These are phyloP conservation scores for Boletus barrowsii DNA, from an alignment of 768 basidiomycete genomes.

Conservation along the genomic window DNA sequence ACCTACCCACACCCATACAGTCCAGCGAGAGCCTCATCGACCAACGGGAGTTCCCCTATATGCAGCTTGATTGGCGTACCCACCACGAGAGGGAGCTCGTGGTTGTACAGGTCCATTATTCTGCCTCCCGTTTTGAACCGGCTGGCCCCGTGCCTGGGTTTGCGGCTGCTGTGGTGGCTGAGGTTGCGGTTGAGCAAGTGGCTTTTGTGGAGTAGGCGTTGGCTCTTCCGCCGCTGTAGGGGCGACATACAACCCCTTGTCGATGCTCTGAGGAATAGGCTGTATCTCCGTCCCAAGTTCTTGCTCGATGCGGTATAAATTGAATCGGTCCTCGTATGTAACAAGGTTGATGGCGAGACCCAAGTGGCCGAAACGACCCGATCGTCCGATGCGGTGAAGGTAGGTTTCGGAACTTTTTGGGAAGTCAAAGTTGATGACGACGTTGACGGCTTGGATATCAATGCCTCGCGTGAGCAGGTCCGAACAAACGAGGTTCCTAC, in stretches of 20 bases:
- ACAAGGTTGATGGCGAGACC: constrained; percentile 97
- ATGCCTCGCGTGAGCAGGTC: constrained; percentile 98
- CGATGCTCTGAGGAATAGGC: constrained; percentile 89
- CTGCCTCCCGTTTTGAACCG: constrained; percentile 28
- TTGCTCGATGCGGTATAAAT: constrained; percentile 96
- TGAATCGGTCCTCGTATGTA: constrained; percentile 97
- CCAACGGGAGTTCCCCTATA: constrained; percentile 30
- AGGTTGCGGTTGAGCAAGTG: constrained; percentile 35
- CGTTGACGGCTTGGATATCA: constrained; percentile 99
- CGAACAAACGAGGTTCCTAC: constrained; percentile 96
- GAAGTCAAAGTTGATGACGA: constrained; percentile 99
- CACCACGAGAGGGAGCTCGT: constrained; percentile 21
- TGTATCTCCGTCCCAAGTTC: constrained; percentile 98
- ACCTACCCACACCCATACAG: not conserved
- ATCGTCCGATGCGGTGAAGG: constrained; percentile 96
- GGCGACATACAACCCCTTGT: constrained; percentile 90
- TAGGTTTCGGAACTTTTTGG: constrained; percentile 99
- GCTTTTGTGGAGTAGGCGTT: constrained; percentile 45
- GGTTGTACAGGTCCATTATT: constrained; percentile 22
- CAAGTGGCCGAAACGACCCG: constrained; percentile 94
- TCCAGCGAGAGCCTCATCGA: constrained; percentile 18
- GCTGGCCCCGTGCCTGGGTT: constrained; percentile 25
- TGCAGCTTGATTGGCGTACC: constrained; percentile 22
- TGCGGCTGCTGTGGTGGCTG: constrained; percentile 25
- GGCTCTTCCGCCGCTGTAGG: constrained; percentile 51